These are phyloP conservation scores for Posidonia australis DNA, from an alignment of 106 monocot genomes.

Conservation along the genomic window DNA sequence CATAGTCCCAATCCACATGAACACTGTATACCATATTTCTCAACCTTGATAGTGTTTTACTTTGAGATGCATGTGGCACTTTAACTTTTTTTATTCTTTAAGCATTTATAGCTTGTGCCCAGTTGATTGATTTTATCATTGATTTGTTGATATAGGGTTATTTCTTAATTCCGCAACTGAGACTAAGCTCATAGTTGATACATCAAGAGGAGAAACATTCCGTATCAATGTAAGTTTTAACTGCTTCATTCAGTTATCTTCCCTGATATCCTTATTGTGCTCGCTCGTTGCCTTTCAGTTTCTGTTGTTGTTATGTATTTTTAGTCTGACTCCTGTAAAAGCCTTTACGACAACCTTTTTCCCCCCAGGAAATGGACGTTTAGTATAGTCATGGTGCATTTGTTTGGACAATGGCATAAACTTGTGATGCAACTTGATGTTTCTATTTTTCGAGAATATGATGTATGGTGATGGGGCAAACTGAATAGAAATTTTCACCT, in stretches of 20 bases:
- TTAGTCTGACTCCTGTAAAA: neutral
- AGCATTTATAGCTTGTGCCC: neutral
- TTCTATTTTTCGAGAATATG: too few species aligned
- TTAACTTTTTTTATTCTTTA: neutral
- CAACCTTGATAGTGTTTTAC: too few species aligned
- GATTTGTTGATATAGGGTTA: conserved; percentile 34
- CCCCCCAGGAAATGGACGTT: too few species aligned
- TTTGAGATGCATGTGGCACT: too few species aligned
- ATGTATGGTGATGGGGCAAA: too few species aligned
- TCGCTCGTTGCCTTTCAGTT: neutral
- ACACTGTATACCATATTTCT: too few species aligned
- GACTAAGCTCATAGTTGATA: conserved; percentile 66
- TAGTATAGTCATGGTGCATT: too few species aligned
- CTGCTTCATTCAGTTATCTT: neutral
- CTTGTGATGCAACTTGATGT: too few species aligned
- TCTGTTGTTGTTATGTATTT: neutral
- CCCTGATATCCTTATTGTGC: neutral
- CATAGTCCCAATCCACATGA: too few species aligned
- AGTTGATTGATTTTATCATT: neutral
- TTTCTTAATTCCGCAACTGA: conserved; percentile 52
- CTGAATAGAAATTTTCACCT: too few species aligned
- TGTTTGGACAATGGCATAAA: too few species aligned
- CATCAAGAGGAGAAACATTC: conserved; percentile 57
- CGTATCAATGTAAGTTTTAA: conserved; percentile 41
- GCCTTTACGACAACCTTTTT: too few species aligned